Evolutionary conservation across 2,329 filamentous ascomycete species (phyloP).

Genomic region (Whalleya microplaca): DNA sequence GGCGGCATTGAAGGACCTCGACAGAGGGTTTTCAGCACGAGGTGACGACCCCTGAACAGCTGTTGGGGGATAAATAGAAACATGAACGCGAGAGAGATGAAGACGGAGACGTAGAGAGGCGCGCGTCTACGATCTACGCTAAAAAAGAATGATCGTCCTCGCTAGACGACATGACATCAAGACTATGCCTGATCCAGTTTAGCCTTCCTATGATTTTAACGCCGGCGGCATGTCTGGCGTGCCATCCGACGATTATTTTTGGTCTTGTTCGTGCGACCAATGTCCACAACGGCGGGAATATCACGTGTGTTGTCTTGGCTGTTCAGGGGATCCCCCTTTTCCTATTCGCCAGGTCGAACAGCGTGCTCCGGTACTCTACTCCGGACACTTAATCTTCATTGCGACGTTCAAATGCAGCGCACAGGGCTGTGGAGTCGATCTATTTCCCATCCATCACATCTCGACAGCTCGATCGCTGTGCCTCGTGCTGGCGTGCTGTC

Average conservation of each 20-base stretch:
- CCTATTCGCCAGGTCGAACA: conserved; percentile 16
- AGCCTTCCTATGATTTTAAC: conserved; percentile 4
- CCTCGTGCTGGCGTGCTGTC: conserved; percentile 5
- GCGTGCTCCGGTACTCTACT: conserved; percentile 2
- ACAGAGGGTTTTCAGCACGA: neutral
- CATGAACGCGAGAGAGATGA: conserved; percentile 1
- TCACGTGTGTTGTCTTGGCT: conserved; percentile 27
- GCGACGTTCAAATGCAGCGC: conserved; percentile 1
- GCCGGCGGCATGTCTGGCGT: conserved; percentile 4
- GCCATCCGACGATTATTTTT: conserved; percentile 7
- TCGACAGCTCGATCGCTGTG: neutral
- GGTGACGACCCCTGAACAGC: conserved; percentile 4
- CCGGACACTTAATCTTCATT: conserved; percentile 8
- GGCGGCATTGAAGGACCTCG: conserved; percentile 20
- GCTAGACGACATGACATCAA: conserved; percentile 8
- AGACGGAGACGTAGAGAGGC: conserved; percentile 21
- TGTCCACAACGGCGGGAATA: conserved; percentile 23
- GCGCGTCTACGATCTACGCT: conserved; percentile 29
- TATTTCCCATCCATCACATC: neutral
- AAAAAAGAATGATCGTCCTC: conserved; percentile 21
- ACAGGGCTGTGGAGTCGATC: neutral
- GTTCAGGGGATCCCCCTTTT: conserved; percentile 6
- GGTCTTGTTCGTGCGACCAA: neutral
- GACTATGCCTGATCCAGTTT: conserved; percentile 5
- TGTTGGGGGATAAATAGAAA: neutral